phyloP scores from a whole-genome alignment of 2,329 filamentous ascomycete species.

The Fusarium sp. region DNA sequence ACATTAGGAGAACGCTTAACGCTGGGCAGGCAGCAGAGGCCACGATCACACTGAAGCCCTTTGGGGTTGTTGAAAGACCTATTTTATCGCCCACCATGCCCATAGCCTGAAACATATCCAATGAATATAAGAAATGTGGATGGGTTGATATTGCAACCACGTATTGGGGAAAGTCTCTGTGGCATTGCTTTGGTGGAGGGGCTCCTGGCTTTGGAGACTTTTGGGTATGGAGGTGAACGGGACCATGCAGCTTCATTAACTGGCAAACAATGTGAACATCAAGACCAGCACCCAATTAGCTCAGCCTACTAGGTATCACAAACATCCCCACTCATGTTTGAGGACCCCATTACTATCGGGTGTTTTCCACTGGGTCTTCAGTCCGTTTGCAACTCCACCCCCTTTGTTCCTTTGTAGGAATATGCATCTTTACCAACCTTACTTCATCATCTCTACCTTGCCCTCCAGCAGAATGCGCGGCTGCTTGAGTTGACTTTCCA shows the following conservation, averaged over 20 bases:
- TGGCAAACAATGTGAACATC: not conserved
- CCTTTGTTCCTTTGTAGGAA: not conserved
- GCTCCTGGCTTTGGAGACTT: no score
- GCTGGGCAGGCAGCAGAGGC: not conserved
- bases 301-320: not conserved
- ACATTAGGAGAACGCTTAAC: not conserved
- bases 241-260: not conserved
- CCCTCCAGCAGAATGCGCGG: not conserved
- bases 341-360: fast-evolving
- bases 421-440: not conserved
- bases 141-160: no score
- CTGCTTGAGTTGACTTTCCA: not conserved
- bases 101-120: not conserved
- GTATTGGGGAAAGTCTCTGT: not conserved
- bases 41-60: not conserved
- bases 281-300: not conserved
- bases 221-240: not conserved
- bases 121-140: not conserved
- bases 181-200: not conserved
- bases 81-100: no score
- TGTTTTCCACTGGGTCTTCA: not conserved
- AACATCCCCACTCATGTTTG: fast-evolving
- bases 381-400: not conserved
- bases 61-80: not conserved
- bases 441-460: not conserved